phyloP scores from a whole-genome alignment of 306 rosid genomes.

The Vicia villosa region DNA sequence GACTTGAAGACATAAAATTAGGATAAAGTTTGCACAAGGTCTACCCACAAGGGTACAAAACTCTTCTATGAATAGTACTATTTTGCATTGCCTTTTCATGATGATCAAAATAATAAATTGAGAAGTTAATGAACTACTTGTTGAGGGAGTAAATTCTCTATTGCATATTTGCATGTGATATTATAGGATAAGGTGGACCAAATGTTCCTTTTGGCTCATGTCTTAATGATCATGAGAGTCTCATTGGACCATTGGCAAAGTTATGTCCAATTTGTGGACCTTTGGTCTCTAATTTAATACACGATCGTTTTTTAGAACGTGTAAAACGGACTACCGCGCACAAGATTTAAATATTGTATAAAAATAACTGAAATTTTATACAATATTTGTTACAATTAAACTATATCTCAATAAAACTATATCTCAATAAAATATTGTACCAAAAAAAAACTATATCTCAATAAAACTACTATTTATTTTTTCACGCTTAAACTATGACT shows the following conservation, averaged over 20 bases:
- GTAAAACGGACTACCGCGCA: too few species aligned
- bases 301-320: too few species aligned
- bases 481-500: too few species aligned
- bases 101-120: constrained; percentile 1
- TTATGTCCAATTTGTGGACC: constrained; percentile 38
- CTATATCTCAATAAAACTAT: too few species aligned
- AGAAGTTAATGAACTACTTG: neutral
- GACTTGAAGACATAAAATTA: constrained; percentile 22
- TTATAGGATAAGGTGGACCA: constrained; percentile 33
- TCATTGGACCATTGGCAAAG: constrained; percentile 32
- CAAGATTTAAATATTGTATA: too few species aligned
- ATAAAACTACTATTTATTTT: too few species aligned
- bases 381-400: too few species aligned
- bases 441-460: too few species aligned
- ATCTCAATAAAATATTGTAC: too few species aligned
- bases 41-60: constrained; percentile 23
- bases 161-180: neutral
- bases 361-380: too few species aligned
- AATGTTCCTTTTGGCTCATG: constrained; percentile 13
- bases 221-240: constrained; percentile 21
- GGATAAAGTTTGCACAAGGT: neutral
- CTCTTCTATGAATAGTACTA: constrained; percentile 7
- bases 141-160: constrained; percentile 10
- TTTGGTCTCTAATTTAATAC: neutral
- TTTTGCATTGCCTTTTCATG: constrained; percentile 36